Evolutionary conservation across 2,329 filamentous ascomycete species (phyloP).

Genomic region (Verticillium alfalfae): DNA sequence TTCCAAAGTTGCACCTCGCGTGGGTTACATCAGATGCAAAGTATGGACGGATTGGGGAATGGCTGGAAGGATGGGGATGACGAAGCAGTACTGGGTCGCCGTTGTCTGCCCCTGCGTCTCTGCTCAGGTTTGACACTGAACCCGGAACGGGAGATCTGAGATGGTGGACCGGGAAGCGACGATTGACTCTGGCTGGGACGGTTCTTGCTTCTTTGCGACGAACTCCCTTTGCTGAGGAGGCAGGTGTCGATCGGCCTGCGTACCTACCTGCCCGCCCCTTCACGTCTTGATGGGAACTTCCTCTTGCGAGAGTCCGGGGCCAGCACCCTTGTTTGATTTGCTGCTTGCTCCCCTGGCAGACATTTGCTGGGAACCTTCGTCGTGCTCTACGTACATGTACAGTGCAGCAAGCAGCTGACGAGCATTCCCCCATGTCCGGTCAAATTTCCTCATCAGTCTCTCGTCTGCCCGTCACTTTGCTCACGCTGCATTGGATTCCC

Average conservation of each 20-base stretch:
- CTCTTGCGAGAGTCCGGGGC: neutral
- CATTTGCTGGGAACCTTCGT: too few species aligned
- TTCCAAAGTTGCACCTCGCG: neutral
- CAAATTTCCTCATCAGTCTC: constrained; percentile 1
- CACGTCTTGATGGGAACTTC: neutral
- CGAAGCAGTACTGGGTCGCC: neutral
- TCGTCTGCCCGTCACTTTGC: constrained; percentile 6
- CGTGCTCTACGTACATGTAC: neutral
- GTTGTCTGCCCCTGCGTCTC: neutral
- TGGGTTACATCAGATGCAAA: constrained; percentile 2
- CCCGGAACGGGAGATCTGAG: neutral
- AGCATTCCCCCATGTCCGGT: constrained; percentile 6
- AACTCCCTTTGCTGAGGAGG: too few species aligned
- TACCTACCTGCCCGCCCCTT: neutral
- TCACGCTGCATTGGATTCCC: constrained; percentile 6
- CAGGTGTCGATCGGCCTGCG: neutral
- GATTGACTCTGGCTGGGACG: neutral
- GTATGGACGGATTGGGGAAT: neutral
- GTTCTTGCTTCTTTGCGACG: neutral
- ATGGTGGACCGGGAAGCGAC: neutral
- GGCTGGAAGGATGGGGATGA: neutral
- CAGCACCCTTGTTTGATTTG: neutral
- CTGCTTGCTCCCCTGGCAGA: neutral
- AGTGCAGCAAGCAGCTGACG: constrained; percentile 2
- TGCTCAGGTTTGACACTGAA: neutral